Percentiles rank a stretch among this genome's conserved stretches.
Conservation (phyloP, 2,329 filamentous ascomycete species). For the Ophiostoma tasmaniense region DNA sequence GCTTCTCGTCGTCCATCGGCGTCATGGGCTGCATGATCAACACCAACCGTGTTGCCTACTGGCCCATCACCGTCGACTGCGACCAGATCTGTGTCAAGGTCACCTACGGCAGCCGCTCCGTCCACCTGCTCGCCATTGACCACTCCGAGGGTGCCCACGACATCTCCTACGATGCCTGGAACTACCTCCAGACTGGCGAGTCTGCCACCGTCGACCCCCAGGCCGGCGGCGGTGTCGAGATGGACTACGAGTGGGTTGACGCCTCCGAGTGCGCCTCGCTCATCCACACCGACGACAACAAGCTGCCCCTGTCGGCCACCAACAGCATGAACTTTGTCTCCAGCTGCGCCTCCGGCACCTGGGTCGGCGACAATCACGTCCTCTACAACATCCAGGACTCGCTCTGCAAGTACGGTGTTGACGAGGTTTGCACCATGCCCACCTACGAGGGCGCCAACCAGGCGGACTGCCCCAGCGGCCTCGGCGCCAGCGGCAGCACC, state of each 20-base stretch:
- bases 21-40: constrained; percentile 53
- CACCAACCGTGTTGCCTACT: constrained; percentile 54
- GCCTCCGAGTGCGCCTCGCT: constrained; percentile 42
- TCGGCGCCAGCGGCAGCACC: constrained; percentile 31
- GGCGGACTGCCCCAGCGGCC: constrained; percentile 38
- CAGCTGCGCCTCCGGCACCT: constrained; percentile 39
- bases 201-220: constrained; percentile 39
- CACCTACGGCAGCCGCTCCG: constrained; percentile 37
- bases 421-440: constrained; percentile 41
- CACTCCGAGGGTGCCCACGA: constrained; percentile 48
- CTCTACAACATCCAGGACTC: constrained; percentile 47
- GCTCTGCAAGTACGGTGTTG: constrained; percentile 40
- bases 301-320: constrained; percentile 45
- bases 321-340: constrained; percentile 50
- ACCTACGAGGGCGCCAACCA: constrained; percentile 36
- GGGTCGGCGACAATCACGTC: constrained; percentile 44
- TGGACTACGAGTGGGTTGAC: constrained; percentile 42
- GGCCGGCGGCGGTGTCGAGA: constrained; percentile 41
- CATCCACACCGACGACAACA: constrained; percentile 39
- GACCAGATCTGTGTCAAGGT: constrained; percentile 49
- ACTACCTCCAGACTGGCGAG: constrained; percentile 45
- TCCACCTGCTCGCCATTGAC: constrained; percentile 53
- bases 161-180: constrained; percentile 54
- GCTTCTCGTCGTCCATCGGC: constrained; percentile 48
- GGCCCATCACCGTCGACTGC: constrained; percentile 45